Percentiles rank a stretch among this genome's conserved stretches.
These are phyloP conservation scores for Colletotrichum kahawae DNA, from an alignment of 2,329 filamentous ascomycete genomes.

Conservation along the genomic window DNA sequence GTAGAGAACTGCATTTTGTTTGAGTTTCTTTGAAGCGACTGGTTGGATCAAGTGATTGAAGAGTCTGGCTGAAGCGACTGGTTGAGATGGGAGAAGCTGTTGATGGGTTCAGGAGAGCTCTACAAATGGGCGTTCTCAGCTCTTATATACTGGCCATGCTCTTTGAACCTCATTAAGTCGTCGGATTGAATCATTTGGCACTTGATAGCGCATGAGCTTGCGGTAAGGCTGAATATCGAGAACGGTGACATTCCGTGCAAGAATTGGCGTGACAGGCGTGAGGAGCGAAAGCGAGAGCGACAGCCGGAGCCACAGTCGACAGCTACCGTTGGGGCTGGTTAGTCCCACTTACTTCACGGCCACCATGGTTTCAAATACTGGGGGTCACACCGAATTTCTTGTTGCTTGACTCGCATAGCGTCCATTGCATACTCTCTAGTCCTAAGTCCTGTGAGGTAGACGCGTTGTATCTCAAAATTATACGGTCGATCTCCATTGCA, in stretches of 20 bases:
- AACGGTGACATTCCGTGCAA: neutral
- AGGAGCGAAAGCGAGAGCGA: neutral
- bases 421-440: neutral
- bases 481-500: neutral
- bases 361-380: neutral
- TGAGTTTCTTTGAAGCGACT: neutral
- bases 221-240: neutral
- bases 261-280: neutral
- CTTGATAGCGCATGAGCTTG: neutral
- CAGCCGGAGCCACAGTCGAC: neutral
- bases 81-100: neutral
- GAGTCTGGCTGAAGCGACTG: neutral
- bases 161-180: neutral
- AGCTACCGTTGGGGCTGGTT: neutral
- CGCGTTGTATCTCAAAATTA: neutral
- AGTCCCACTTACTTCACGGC: neutral
- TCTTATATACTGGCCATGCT: neutral
- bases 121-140: neutral
- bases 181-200: neutral
- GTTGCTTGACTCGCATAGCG: neutral
- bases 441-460: neutral
- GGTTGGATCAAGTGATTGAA: neutral
- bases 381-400: constrained; percentile 25
- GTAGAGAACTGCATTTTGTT: neutral
- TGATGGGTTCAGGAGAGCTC: neutral